A percentile compares a stretch with the other conserved stretches of the same genome.
These are phyloP conservation scores for Zostera marina DNA, from an alignment of 116 monocot genomes.

Conservation along the genomic window DNA sequence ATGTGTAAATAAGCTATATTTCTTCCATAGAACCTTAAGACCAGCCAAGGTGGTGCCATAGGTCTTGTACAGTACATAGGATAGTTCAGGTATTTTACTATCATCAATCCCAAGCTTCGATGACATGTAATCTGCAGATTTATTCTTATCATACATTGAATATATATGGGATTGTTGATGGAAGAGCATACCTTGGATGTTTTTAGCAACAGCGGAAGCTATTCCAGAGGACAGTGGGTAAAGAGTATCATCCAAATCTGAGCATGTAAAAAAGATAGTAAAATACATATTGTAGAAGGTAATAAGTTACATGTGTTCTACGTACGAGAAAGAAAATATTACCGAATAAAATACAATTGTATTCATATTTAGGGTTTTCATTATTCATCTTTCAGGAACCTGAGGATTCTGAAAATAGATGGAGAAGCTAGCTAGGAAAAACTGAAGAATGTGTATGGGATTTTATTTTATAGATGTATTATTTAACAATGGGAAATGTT, in stretches of 20 bases:
- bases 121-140: constrained; percentile 36
- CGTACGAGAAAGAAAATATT: too few relatives aligned
- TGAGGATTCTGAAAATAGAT: too few relatives aligned
- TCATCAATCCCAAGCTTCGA: constrained; percentile 64
- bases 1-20: background rate
- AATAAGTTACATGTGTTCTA: too few relatives aligned
- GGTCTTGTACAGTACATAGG: constrained; percentile 51
- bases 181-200: constrained; percentile 38
- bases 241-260: constrained; percentile 80
- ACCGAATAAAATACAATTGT: too few relatives aligned
- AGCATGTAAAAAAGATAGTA: background rate
- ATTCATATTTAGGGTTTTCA: too few relatives aligned
- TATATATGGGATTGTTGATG: background rate
- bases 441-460: too few relatives aligned
- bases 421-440: too few relatives aligned
- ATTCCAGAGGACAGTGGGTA: constrained; percentile 57
- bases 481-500: too few relatives aligned
- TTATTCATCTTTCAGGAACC: too few relatives aligned
- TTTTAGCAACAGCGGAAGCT: constrained; percentile 27
- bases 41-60: constrained; percentile 97
- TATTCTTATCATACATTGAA: background rate
- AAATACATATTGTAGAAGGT: too few relatives aligned
- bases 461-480: too few relatives aligned
- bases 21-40: constrained; percentile 22
- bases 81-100: constrained; percentile 34